Conservation (phyloP, 2,329 filamentous ascomycete genomes). For the Decorospora gaudefroyi region DNA sequence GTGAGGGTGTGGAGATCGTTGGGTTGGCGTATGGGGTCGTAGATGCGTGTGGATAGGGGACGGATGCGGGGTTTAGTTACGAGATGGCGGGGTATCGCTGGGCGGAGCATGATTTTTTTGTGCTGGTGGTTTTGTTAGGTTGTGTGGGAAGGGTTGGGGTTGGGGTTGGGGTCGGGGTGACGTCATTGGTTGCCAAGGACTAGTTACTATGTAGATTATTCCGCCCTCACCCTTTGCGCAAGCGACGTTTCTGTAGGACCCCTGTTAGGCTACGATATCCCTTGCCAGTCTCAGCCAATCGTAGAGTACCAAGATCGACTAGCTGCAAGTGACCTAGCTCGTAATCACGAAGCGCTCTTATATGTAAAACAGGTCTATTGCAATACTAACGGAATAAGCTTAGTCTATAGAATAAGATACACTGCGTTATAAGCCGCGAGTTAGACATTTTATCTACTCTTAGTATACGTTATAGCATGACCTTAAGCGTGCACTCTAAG, state of each 20-base stretch:
- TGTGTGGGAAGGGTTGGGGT: too few relatives aligned
- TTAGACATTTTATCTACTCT: neutral
- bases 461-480: neutral
- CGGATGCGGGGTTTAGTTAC: too few relatives aligned
- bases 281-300: conserved; percentile 2
- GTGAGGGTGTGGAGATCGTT: conserved; percentile 55
- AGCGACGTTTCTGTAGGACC: conserved; percentile 2
- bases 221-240: conserved; percentile 3
- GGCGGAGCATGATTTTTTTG: too few relatives aligned
- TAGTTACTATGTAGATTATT: too few relatives aligned
- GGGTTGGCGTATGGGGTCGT: conserved; percentile 52
- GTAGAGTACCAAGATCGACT: conserved; percentile 1
- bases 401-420: neutral
- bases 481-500: neutral
- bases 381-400: neutral
- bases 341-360: neutral
- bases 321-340: conserved; percentile 1
- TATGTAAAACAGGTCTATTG: conserved; percentile 2
- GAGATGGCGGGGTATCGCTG: too few relatives aligned
- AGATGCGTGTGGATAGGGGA: too few relatives aligned
- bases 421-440: neutral
- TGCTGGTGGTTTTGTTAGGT: too few relatives aligned
- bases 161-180: too few relatives aligned
- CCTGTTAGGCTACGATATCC: conserved; percentile 2
- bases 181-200: too few relatives aligned